Conservation (phyloP, 768 basidiomycete genomes). For the Symmetrospora coprosmae region DNA sequence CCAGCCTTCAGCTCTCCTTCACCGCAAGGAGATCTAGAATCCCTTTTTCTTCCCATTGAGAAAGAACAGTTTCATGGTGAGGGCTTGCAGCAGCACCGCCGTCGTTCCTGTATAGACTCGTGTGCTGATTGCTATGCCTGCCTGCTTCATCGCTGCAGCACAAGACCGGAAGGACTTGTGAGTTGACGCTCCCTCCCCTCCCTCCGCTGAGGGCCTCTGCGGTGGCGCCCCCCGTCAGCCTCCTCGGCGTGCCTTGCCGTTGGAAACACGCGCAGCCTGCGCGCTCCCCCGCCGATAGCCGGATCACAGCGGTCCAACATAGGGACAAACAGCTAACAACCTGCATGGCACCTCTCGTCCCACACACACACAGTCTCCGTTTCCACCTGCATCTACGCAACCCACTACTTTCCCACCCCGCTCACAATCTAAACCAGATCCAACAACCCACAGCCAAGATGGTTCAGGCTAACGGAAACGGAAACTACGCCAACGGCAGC, state of each 20-base stretch:
- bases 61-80: not conserved
- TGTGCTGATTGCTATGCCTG: not conserved
- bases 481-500: constrained; percentile 13
- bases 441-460: not conserved
- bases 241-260: too few species aligned
- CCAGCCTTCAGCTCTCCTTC: too few species aligned
- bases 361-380: not conserved
- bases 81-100: not conserved
- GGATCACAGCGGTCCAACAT: too few species aligned
- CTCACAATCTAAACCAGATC: not conserved
- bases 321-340: too few species aligned
- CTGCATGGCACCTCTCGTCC: not conserved
- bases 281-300: too few species aligned
- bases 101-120: too few species aligned
- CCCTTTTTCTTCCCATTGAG: not conserved
- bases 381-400: constrained; percentile 1
- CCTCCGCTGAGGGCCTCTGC: too few species aligned
- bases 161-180: constrained; percentile 23
- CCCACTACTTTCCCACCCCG: constrained; percentile 19
- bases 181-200: too few species aligned
- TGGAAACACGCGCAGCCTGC: too few species aligned
- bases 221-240: not conserved
- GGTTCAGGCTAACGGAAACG: constrained; percentile 9
- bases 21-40: too few species aligned
- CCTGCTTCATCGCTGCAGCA: constrained; percentile 7